Base-by-base conservation (phyloP, 2,329 filamentous ascomycete genomes). In the Alternaria panax region DNA sequence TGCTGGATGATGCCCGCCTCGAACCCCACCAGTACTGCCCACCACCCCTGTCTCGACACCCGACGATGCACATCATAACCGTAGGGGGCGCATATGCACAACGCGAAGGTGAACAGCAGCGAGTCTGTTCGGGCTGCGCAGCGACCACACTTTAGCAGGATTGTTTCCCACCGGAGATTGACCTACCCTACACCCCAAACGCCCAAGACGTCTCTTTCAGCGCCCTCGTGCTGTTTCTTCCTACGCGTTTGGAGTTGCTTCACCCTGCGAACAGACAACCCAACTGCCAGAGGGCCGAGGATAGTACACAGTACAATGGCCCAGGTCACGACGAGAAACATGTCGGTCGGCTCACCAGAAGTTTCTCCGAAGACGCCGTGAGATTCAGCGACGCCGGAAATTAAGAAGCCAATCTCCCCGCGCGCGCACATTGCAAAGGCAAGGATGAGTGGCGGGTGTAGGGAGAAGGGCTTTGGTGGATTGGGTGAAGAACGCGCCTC, bases 321-420 rank as follows among this genome's bases (percentile, higher is more conserved):
- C 85, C 84, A 87, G 0, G 84, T 84, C 1, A 83, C 81, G 0
- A 85, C 78, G 3, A 87, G 72, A 59, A 85, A 87, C 0, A 84
- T 79, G 34, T 85, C 80, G 0, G 81, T 80, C 16, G 75, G 73
- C 2, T 62, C 67, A 7, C 61, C 57, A 1, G 55, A 54, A 18
- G 51, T 58, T 8, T 47, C 25, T 12, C 58, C 45, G 59, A 86
- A 86, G 11, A 86, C 79, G 0, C 83, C 82, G 14, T 80, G 78
- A 5, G 78, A 83, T 67, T 91, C 84, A 0, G 89, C 89, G 0
- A 93, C 75, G 0, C 88, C 87, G 1, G 88, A 88, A 61, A 95
- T 92, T 42, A 94, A 75, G 62, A 92, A 92, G 0, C 91, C 90
- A 32, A 94, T 92, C 73, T 95, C 91, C 0, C 91, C 91, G n/a